Evolutionary conservation across 208 protist genomes (phyloP), one percentile per base, ranked within the genome.

Genomic region (Crithidia fasciculata): DNA sequence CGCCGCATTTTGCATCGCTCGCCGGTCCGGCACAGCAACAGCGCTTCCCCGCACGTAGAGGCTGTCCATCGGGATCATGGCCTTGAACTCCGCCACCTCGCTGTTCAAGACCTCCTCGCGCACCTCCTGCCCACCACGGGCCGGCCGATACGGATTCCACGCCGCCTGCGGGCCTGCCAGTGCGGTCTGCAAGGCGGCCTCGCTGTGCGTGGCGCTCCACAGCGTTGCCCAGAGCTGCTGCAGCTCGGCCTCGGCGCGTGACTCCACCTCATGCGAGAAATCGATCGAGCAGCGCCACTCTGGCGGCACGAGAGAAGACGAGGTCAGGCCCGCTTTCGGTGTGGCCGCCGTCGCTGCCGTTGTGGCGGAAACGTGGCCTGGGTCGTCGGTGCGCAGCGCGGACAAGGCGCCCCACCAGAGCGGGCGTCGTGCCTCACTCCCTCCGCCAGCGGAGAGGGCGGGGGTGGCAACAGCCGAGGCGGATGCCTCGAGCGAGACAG

Each of bases 81-180:
- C 67, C 10, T 69, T 52, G 69, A 91, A 96, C 76, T 94, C 91
- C 9, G 65, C 83, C 53, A 96, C 73, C 59, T 94, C 74, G 82
- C 86, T 92, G 69, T 88, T 88, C 65, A 92, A 74, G 49, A 96
- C 78, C 59, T 90, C 79, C 52, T 82, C 71, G 12, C 80, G 76
- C 43, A 88, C 68, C 16, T 84, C 75, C 16, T 80, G 71, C 2
- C 87, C 86, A 15, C 76, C 74, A 8, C 85, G 89, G 2, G 74
- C 66, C 3, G 87, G 87, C 28, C 92, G 87, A 66, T 96, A 96
- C 12, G 92, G 92, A 66, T 96, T 96, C 89, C 88, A 93, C 2
- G 43, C 70, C 28, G 74, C 69, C 19, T 80, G 84, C 12, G 83
- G 82, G 3, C 86, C 84, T 19, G 56, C 37, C 39, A 74, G 44